Percentiles rank a stretch among this genome's conserved stretches.
Evolutionary conservation across 2,329 filamentous ascomycete species (phyloP).

Genomic region (Aspergillus hortae): DNA sequence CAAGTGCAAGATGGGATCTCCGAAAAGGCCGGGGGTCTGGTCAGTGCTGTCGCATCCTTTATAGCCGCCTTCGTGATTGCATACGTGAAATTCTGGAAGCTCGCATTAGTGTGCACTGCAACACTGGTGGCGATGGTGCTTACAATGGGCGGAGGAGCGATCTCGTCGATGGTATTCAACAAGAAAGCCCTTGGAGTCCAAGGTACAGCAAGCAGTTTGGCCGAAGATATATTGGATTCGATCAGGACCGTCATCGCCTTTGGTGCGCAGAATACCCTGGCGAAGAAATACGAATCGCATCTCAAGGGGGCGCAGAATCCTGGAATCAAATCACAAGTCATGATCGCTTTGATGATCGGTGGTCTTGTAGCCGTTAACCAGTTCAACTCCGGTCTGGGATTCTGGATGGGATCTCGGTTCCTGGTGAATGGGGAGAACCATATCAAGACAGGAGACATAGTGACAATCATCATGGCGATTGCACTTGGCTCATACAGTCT

Average conservation of each 20-base stretch:
- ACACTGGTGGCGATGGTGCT: constrained; percentile 71
- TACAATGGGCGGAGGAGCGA: constrained; percentile 68
- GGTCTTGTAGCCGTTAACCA: constrained; percentile 30
- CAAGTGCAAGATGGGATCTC: constrained; percentile 88
- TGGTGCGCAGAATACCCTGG: constrained; percentile 30
- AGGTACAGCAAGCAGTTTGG: constrained; percentile 50
- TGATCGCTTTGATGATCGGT: constrained; percentile 27
- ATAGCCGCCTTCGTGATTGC: constrained; percentile 82
- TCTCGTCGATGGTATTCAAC: constrained; percentile 72
- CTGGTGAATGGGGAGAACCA: constrained; percentile 16
- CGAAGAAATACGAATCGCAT: constrained; percentile 24
- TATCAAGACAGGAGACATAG: constrained; percentile 23
- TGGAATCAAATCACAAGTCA: constrained; percentile 26
- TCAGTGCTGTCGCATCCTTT: constrained; percentile 74
- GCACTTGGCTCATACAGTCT: constrained; percentile 38
- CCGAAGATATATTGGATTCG: constrained; percentile 50
- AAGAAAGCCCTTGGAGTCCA: constrained; percentile 73
- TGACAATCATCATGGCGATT: constrained; percentile 28
- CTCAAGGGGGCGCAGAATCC: constrained; percentile 20
- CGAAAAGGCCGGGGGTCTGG: constrained; percentile 75
- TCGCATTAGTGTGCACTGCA: constrained; percentile 78
- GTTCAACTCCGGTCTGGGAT: constrained; percentile 30
- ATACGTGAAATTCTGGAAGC: constrained; percentile 86
- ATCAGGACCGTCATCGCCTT: constrained; percentile 51
- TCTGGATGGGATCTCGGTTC: constrained; percentile 33